Percentiles rank a stretch among this genome's conserved stretches.
Conservation (phyloP, 2,329 filamentous ascomycete species). For the Stagonosporopsis tanaceti region DNA sequence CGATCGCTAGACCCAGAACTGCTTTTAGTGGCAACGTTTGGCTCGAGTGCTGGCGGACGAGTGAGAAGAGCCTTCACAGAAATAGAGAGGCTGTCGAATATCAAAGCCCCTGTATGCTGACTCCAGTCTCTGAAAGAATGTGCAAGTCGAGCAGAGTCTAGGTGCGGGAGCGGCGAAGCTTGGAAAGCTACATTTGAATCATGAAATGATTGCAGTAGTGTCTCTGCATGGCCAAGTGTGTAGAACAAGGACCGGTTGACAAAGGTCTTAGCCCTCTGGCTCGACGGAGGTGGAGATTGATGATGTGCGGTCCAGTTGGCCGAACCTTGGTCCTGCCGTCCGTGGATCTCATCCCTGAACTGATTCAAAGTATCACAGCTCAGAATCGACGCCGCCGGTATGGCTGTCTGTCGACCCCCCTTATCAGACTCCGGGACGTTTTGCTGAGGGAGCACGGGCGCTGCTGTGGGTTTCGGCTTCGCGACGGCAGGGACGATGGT, state of each 20-base stretch:
- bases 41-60: conserved; percentile 44
- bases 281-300: conserved; percentile 26
- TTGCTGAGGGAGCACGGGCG: background rate
- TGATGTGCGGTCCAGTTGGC: conserved; percentile 30
- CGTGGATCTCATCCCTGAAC: conserved; percentile 37
- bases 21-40: conserved; percentile 35
- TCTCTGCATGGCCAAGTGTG: conserved; percentile 42
- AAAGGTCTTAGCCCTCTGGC: conserved; percentile 29
- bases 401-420: background rate
- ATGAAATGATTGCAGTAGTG: conserved; percentile 45
- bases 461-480: background rate
- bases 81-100: conserved; percentile 49
- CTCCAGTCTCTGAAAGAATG: conserved; percentile 48
- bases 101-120: conserved; percentile 41
- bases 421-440: background rate
- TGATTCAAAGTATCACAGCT: conserved; percentile 40
- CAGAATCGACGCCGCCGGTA: conserved; percentile 36
- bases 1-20: conserved; percentile 27
- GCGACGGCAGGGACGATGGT: background rate
- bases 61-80: conserved; percentile 44
- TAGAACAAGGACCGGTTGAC: conserved; percentile 48
- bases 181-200: conserved; percentile 34
- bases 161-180: conserved; percentile 45
- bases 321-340: conserved; percentile 20
- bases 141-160: conserved; percentile 41